Percentiles rank a stretch among this genome's conserved stretches.
Evolutionary conservation across 306 rosid species (phyloP).

Genomic region (Trifolium dubium): DNA sequence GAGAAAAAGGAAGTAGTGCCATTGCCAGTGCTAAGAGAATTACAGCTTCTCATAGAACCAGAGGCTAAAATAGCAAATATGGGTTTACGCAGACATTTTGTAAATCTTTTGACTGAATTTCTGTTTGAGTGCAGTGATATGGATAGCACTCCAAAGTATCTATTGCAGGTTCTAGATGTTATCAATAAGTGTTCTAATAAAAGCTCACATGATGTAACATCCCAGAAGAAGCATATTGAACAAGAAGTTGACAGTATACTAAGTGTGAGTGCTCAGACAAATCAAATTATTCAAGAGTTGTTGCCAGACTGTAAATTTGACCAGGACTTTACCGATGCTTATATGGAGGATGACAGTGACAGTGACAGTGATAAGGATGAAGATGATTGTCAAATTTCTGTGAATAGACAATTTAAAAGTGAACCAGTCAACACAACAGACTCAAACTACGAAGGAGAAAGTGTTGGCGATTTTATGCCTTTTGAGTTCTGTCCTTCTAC

Average conservation of each 20-base stretch:
- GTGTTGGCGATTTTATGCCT: constrained; percentile 65
- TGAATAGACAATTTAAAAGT: constrained; percentile 36
- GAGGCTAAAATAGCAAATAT: constrained; percentile 53
- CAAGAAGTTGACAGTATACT: constrained; percentile 71
- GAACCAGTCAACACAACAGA: constrained; percentile 31
- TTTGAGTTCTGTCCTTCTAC: constrained; percentile 33
- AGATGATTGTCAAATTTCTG: constrained; percentile 30
- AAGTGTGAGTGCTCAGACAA: constrained; percentile 71
- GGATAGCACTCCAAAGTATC: constrained; percentile 64
- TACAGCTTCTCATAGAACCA: constrained; percentile 67
- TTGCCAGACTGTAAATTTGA: constrained; percentile 61
- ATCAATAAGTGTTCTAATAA: constrained; percentile 52
- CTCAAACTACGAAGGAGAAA: constrained; percentile 51
- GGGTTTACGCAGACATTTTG: constrained; percentile 54
- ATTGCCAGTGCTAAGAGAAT: constrained; percentile 51
- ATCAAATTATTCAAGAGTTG: constrained; percentile 68
- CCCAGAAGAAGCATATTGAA: constrained; percentile 54
- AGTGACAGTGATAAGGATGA: constrained; percentile 43
- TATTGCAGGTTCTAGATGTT: constrained; percentile 55
- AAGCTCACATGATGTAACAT: constrained; percentile 12
- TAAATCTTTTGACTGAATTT: constrained; percentile 61
- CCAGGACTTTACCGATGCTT: constrained; percentile 67
- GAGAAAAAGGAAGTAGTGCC: constrained; percentile 40
- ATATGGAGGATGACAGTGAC: constrained; percentile 65
- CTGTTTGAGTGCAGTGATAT: constrained; percentile 74